Conservation (phyloP, 768 basidiomycete species). For the Trametes sanguinea region DNA sequence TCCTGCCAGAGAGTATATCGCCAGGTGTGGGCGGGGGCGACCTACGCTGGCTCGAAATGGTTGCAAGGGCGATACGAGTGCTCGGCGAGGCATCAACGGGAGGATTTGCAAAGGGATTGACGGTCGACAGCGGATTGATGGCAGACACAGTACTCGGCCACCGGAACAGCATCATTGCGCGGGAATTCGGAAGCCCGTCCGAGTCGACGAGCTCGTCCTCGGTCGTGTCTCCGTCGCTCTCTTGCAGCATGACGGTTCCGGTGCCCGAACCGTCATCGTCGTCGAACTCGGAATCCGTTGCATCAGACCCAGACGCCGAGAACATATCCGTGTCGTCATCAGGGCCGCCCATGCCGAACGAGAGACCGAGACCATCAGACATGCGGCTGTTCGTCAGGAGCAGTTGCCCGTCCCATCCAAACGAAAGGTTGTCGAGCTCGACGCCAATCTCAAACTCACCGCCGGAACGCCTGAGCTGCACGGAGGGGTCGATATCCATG, state of each 20-base stretch:
- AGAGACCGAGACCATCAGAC: conserved; percentile 22
- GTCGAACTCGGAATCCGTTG: conserved; percentile 38
- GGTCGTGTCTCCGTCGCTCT: conserved; percentile 73
- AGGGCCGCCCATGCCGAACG: conserved; percentile 32
- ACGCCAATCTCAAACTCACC: conserved; percentile 32
- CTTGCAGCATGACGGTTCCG: conserved; percentile 33
- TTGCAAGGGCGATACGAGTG: conserved; percentile 29
- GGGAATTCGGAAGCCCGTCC: conserved; percentile 71
- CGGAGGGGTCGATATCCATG: conserved; percentile 32
- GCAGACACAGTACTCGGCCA: conserved; percentile 59
- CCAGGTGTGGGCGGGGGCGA: conserved; percentile 59
- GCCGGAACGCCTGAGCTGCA: conserved; percentile 27
- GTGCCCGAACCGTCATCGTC: conserved; percentile 41
- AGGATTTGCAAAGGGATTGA: conserved; percentile 49
- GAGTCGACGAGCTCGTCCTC: conserved; percentile 84
- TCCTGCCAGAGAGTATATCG: conserved; percentile 66
- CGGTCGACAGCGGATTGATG: conserved; percentile 76
- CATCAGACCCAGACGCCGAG: conserved; percentile 44
- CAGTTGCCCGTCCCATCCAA: conserved; percentile 31
- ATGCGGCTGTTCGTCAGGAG: conserved; percentile 22
- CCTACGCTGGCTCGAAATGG: conserved; percentile 31
- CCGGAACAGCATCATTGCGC: conserved; percentile 71
- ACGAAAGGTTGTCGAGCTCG: conserved; percentile 31
- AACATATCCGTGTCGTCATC: conserved; percentile 48
- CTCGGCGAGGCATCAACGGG: conserved; percentile 27